A percentile compares a stretch with the other conserved stretches of the same genome.
Evolutionary conservation across 805 yeast species (phyloP).

Genomic region (Metschnikowia chrysomelidarum): DNA sequence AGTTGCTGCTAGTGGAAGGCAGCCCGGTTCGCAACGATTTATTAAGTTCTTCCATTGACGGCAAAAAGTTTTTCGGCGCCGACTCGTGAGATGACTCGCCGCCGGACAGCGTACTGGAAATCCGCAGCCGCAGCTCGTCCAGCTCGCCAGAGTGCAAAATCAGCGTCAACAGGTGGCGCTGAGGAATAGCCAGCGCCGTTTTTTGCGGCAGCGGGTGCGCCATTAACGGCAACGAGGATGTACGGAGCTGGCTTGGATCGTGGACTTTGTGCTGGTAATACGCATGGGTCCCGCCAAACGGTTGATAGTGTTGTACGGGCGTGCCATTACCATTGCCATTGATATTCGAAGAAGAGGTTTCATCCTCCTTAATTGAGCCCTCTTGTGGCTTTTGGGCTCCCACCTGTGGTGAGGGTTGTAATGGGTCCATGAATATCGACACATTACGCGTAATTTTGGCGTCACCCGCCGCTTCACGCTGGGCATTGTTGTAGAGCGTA

Average conservation of each 20-base stretch:
- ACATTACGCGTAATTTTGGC: conserved; percentile 1
- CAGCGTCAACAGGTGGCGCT: conserved; percentile 14
- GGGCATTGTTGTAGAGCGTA: conserved; percentile 26
- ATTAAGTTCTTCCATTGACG: conserved; percentile 38
- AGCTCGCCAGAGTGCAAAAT: conserved; percentile 1
- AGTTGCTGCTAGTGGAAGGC: conserved; percentile 1
- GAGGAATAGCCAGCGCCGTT: conserved; percentile 10
- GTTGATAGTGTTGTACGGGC: conserved; percentile 19
- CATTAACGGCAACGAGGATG: conserved; percentile 17
- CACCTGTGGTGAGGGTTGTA: conserved; percentile 32
- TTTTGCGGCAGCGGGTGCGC: conserved; percentile 14
- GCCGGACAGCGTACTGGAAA: not conserved
- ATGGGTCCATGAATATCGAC: conserved; percentile 42
- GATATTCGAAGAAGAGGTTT: too few relatives aligned
- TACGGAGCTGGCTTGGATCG: conserved; percentile 15
- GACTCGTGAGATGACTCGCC: not conserved
- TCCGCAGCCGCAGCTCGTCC: not conserved
- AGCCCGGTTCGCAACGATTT: conserved; percentile 25
- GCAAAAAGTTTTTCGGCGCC: conserved; percentile 28
- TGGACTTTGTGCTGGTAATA: conserved; percentile 17
- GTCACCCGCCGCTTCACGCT: conserved; percentile 6
- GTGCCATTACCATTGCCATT: too few relatives aligned
- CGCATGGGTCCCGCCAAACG: conserved; percentile 12
- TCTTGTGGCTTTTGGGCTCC: too few relatives aligned
- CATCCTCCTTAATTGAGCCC: too few relatives aligned